Evolutionary conservation across 805 yeast genomes (phyloP).

Genomic region (Nakazawaea ishiwadae): DNA sequence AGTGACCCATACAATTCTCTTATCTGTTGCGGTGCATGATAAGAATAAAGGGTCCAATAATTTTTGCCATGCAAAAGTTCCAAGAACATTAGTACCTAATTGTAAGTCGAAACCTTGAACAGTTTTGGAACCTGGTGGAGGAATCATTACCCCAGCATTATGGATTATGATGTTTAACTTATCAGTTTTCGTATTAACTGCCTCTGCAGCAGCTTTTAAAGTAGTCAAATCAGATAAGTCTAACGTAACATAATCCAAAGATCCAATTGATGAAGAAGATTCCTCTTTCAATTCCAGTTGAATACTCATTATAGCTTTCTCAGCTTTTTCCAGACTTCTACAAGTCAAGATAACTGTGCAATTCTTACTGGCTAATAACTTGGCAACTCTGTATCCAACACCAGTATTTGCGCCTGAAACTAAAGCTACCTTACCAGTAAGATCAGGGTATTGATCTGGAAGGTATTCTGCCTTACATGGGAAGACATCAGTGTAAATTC

Average conservation of each 20-base stretch:
- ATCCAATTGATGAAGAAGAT: no score
- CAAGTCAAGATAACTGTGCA: constrained; percentile 34
- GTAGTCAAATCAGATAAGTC: constrained; percentile 39
- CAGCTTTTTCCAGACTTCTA: constrained; percentile 24
- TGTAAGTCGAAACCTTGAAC: constrained; percentile 42
- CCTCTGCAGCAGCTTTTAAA: constrained; percentile 32
- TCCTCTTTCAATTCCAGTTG: no score
- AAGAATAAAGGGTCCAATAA: constrained; percentile 32
- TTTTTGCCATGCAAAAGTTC: constrained; percentile 38
- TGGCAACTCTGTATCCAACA: constrained; percentile 28
- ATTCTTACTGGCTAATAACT: constrained; percentile 23
- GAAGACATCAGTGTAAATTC: not conserved
- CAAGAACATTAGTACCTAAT: constrained; percentile 45
- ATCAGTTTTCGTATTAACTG: constrained; percentile 20
- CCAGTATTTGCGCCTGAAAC: constrained; percentile 31
- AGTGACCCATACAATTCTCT: constrained; percentile 40
- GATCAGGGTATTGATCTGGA: constrained; percentile 28
- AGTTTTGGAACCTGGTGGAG: constrained; percentile 31
- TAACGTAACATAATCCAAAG: constrained; percentile 20
- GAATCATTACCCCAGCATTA: constrained; percentile 40
- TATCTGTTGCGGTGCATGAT: constrained; percentile 10
- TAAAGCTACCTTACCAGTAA: constrained; percentile 24
- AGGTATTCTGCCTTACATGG: constrained; percentile 20
- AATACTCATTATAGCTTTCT: not conserved
- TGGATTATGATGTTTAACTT: constrained; percentile 32